Evolutionary conservation across 768 basidiomycete genomes (phyloP).

Genomic region (Grammothele lineata): DNA sequence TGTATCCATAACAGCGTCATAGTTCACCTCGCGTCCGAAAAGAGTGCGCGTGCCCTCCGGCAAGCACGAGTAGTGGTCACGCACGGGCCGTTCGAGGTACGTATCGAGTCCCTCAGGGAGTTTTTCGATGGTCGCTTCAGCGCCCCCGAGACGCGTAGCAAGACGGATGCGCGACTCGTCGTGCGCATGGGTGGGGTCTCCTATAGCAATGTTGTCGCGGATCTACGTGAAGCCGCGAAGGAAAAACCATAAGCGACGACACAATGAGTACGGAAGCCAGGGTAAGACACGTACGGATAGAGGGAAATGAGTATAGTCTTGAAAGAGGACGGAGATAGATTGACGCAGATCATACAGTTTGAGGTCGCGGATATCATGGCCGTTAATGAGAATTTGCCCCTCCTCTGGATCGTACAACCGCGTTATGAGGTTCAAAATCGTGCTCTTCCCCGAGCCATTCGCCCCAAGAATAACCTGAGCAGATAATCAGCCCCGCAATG

Average conservation of each 20-base stretch:
- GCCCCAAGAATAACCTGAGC: slow-evolving; percentile 68
- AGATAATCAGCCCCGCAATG: background rate
- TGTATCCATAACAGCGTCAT: slow-evolving; percentile 37
- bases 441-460: slow-evolving; percentile 79
- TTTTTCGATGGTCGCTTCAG: slow-evolving; percentile 55
- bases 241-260: slow-evolving; percentile 18
- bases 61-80: slow-evolving; percentile 60
- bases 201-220: slow-evolving; percentile 72
- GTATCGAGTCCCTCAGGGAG: slow-evolving; percentile 67
- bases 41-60: slow-evolving; percentile 61
- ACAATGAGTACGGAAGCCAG: too few species aligned
- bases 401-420: slow-evolving; percentile 68
- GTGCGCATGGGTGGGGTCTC: slow-evolving; percentile 50
- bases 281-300: slow-evolving; percentile 68
- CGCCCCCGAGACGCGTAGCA: slow-evolving; percentile 70
- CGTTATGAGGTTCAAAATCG: slow-evolving; percentile 68
- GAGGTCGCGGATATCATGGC: slow-evolving; percentile 54
- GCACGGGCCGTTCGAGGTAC: slow-evolving; percentile 69
- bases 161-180: slow-evolving; percentile 54
- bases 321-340: slow-evolving; percentile 70
- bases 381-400: slow-evolving; percentile 65
- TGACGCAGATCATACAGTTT: slow-evolving; percentile 62
- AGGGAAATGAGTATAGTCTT: slow-evolving; percentile 79
- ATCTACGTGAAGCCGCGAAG: slow-evolving; percentile 40
- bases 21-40: slow-evolving; percentile 60